Conservation (phyloP, 495 filamentous ascomycete species). For the Xylaria curta region DNA sequence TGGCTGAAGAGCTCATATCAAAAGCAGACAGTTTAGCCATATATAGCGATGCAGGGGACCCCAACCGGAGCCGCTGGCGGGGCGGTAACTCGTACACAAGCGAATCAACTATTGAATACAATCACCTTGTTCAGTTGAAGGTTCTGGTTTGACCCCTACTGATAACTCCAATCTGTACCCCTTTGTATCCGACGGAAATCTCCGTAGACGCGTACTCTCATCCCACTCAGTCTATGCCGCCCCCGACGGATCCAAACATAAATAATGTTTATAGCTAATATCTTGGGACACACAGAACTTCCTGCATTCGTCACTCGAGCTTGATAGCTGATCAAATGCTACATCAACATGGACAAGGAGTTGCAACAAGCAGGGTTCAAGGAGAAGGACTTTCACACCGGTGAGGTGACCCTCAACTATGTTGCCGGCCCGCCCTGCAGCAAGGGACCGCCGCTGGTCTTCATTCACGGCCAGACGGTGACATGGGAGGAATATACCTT, state of each 20-base stretch:
- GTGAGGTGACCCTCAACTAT: constrained; percentile 1
- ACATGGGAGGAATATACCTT: constrained; percentile 2
- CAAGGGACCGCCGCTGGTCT: constrained; percentile 5
- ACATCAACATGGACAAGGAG: background rate
- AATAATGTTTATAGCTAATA: background rate
- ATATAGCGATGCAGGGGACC: no score
- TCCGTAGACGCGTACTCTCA: constrained; percentile 1
- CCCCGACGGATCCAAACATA: background rate
- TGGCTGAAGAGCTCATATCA: no score
- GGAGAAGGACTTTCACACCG: background rate
- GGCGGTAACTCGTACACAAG: background rate
- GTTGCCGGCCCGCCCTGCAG: background rate
- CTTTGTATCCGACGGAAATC: background rate
- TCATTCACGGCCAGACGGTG: background rate
- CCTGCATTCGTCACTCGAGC: background rate
- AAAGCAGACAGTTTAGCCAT: no score
- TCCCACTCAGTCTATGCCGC: background rate
- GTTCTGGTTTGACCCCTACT: background rate
- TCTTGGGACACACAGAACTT: background rate
- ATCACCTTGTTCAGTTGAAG: background rate
- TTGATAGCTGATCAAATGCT: background rate
- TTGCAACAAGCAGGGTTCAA: constrained; percentile 4
- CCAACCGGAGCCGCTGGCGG: background rate
- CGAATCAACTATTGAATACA: background rate
- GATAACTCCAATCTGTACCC: background rate